Evolutionary conservation across 2,329 filamentous ascomycete species (phyloP).

Genomic region (Whalleya microplaca): DNA sequence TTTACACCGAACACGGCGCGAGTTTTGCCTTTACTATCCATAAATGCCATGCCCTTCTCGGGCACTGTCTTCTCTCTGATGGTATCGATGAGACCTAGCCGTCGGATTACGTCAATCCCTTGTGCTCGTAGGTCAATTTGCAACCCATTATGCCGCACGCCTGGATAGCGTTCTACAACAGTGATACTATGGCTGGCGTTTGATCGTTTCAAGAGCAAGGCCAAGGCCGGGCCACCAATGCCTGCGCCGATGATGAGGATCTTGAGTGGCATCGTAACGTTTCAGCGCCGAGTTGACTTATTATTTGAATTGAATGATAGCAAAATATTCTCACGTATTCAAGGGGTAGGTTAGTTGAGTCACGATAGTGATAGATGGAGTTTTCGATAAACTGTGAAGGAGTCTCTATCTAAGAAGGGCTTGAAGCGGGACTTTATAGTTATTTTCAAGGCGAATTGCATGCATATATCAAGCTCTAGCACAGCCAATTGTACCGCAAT

Average conservation of each 20-base stretch:
- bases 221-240: conserved; percentile 48
- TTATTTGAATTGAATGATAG: too few relatives aligned
- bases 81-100: conserved; percentile 44
- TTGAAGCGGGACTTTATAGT: too few relatives aligned
- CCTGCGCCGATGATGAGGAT: conserved; percentile 54
- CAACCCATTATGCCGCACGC: conserved; percentile 45
- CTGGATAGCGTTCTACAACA: conserved; percentile 46
- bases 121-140: conserved; percentile 51
- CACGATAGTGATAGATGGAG: too few relatives aligned
- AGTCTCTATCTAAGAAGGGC: too few relatives aligned
- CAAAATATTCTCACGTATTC: too few relatives aligned
- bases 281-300: background rate
- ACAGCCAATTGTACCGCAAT: too few relatives aligned
- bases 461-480: too few relatives aligned
- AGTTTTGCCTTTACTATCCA: conserved; percentile 44
- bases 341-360: too few relatives aligned
- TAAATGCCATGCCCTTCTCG: conserved; percentile 52
- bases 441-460: too few relatives aligned
- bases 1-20: conserved; percentile 47
- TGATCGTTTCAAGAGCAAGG: conserved; percentile 45
- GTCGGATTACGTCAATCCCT: conserved; percentile 43
- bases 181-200: conserved; percentile 43
- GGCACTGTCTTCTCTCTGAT: conserved; percentile 44
- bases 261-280: conserved; percentile 37
- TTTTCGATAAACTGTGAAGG: too few relatives aligned